Conservation (phyloP, 116 monocot genomes). For the Zostera marina region DNA sequence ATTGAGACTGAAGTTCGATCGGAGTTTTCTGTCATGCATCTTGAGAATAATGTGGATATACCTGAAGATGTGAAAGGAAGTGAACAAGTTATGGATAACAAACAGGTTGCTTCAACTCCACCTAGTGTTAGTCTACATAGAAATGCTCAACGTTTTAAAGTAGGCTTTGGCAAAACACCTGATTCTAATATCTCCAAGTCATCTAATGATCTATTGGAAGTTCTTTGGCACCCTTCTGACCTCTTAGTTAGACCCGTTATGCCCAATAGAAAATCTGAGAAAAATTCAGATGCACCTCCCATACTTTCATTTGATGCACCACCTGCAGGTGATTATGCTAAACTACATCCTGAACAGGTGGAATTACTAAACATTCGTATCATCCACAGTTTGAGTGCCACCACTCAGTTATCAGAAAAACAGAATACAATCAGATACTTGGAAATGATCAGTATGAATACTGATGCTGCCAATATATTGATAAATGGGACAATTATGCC, state of each 20-base stretch:
- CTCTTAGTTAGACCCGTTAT: constrained; percentile 87
- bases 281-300: constrained; percentile 30
- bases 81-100: constrained; percentile 24
- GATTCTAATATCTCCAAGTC: constrained; percentile 13
- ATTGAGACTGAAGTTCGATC: constrained; percentile 17
- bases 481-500: constrained; percentile 82
- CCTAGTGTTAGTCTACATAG: constrained; percentile 22
- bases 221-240: constrained; percentile 79
- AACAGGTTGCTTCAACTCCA: constrained; percentile 35
- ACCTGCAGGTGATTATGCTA: constrained; percentile 59
- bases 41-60: constrained; percentile 10
- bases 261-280: constrained; percentile 66
- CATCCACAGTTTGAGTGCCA: constrained; percentile 51
- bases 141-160: constrained; percentile 28
- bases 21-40: constrained; percentile 15
- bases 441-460: constrained; percentile 67
- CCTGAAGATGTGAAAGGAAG: constrained; percentile 20
- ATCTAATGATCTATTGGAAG: constrained; percentile 21
- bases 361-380: constrained; percentile 43
- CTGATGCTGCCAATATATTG: constrained; percentile 78
- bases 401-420: constrained; percentile 52
- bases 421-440: constrained; percentile 70
- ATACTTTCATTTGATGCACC: constrained; percentile 50
- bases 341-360: constrained; percentile 43
- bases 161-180: constrained; percentile 13